Percentiles rank a stretch among this genome's conserved stretches.
Conservation (phyloP, 2,329 filamentous ascomycete genomes). For the Periconia digitata region DNA sequence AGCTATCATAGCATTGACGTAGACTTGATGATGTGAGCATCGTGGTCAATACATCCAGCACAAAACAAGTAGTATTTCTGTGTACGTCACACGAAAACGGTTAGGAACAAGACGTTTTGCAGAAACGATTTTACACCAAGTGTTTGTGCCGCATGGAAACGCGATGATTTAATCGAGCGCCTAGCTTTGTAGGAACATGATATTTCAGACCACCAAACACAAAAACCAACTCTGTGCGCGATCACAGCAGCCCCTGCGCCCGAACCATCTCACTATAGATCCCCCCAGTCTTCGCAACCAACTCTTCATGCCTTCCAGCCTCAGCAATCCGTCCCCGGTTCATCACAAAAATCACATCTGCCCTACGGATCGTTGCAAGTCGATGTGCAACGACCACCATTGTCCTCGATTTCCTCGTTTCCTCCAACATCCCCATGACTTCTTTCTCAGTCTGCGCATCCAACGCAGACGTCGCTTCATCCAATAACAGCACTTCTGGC, state of each 20-base stretch:
- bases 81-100: too few species aligned
- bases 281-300: constrained; percentile 13
- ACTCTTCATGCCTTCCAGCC: constrained; percentile 20
- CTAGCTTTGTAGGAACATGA: too few species aligned
- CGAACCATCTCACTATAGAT: constrained; percentile 22
- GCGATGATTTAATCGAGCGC: too few species aligned
- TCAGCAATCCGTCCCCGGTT: constrained; percentile 37
- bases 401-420: constrained; percentile 32
- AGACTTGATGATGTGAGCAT: too few species aligned
- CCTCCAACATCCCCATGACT: constrained; percentile 39
- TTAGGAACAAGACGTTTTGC: too few species aligned
- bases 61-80: too few species aligned
- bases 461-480: constrained; percentile 23
- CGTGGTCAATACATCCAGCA: too few species aligned
- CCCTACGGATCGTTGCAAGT: constrained; percentile 42
- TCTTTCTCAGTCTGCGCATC: constrained; percentile 39
- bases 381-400: constrained; percentile 42
- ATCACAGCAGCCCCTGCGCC: constrained; percentile 11
- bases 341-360: constrained; percentile 41
- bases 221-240: not conserved
- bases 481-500: constrained; percentile 68
- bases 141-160: too few species aligned
- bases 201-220: too few species aligned
- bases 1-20: too few species aligned
- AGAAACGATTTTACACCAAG: too few species aligned